Conservation (phyloP, 345 rosid species). For the Excoecaria agallocha region DNA sequence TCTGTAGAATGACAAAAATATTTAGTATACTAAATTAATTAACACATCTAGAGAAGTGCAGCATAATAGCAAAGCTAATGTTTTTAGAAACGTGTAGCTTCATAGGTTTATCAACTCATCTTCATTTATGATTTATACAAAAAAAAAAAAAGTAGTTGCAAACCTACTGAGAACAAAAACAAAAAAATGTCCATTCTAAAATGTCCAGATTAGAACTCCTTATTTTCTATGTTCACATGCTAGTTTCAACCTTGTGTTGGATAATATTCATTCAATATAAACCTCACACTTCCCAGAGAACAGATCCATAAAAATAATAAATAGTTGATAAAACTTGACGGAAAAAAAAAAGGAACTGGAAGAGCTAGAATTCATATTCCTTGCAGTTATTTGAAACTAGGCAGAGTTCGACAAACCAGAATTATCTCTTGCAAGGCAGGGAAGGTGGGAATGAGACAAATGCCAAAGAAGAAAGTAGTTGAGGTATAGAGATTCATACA, state of each 20-base stretch:
- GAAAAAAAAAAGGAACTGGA: not conserved
- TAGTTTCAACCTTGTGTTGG: not conserved
- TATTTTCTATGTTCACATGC: not conserved
- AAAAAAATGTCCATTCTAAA: not conserved
- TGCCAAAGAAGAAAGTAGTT: not conserved
- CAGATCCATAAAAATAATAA: not conserved
- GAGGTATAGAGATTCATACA: not conserved
- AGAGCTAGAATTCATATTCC: not conserved
- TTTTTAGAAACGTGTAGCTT: not conserved
- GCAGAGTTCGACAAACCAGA: not conserved
- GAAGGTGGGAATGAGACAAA: not conserved
- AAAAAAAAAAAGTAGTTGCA: not conserved
- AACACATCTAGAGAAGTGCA: not conserved
- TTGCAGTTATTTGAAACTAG: not conserved
- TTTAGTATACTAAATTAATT: not conserved
- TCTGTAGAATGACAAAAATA: slow-evolving; percentile 4
- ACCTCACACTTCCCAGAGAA: not conserved
- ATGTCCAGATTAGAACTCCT: not conserved
- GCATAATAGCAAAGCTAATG: too few relatives aligned
- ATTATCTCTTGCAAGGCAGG: not conserved
- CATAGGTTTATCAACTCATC: not conserved
- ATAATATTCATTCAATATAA: not conserved
- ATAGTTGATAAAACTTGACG: not conserved
- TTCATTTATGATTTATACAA: not conserved
- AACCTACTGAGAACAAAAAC: too few relatives aligned